Percentiles rank a stretch among this genome's conserved stretches.
Evolutionary conservation across 2,329 filamentous ascomycete species (phyloP).

Genomic region (Apiospora sp.): DNA sequence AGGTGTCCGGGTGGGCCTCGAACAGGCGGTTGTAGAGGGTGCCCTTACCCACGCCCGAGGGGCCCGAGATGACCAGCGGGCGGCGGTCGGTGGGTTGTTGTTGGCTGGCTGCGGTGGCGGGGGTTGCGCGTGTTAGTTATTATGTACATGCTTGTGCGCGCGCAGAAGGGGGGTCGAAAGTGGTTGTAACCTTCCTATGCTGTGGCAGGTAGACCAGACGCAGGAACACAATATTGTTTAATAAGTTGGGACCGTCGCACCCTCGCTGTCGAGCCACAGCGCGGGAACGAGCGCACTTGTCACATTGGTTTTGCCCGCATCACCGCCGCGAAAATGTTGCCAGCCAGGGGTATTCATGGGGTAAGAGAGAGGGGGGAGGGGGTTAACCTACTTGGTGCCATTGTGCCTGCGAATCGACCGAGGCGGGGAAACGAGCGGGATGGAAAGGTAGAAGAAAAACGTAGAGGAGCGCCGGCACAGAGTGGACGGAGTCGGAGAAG

Average conservation of each 20-base stretch:
- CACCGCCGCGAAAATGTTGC: background rate
- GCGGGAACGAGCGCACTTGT: background rate
- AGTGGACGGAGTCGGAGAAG: constrained; percentile 14
- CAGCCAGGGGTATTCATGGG: background rate
- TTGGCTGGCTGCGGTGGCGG: constrained; percentile 21
- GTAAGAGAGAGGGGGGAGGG: background rate
- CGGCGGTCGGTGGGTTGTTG: constrained; percentile 55
- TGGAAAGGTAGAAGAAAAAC: background rate
- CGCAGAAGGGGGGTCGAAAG: too few species aligned
- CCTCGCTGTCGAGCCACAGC: background rate
- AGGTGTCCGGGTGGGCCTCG: constrained; percentile 57
- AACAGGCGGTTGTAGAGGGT: constrained; percentile 80
- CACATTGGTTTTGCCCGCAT: background rate
- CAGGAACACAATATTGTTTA: background rate
- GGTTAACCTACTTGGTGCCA: constrained; percentile 42
- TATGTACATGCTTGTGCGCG: background rate
- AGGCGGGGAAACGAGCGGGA: background rate
- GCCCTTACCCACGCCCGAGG: constrained; percentile 82
- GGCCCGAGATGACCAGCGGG: constrained; percentile 81
- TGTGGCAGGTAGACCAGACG: background rate
- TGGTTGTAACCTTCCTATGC: background rate
- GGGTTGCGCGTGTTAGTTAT: constrained; percentile 12
- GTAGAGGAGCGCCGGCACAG: constrained; percentile 7
- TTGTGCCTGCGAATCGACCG: constrained; percentile 36
- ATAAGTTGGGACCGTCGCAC: background rate